Base-by-base conservation (phyloP, 139 green algal genomes). In the Nannochloris sp. region DNA sequence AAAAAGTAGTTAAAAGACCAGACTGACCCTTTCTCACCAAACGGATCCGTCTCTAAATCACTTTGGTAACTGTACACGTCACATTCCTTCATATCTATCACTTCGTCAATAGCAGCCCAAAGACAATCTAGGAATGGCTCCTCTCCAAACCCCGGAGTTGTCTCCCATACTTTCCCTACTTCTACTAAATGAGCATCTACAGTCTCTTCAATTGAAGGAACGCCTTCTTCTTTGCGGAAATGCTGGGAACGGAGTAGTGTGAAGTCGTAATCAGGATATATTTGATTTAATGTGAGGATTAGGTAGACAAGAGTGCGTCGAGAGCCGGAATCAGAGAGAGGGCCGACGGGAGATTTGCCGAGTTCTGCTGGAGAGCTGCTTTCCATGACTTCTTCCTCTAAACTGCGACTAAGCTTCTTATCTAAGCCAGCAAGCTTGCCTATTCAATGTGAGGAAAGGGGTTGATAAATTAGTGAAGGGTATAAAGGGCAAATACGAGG, bases 1-100 rank as follows among this genome's bases (percentile, higher is more conserved):
- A 99, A 98, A 61, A 99, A 97, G 71, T 93, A 98, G 82, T 95
- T 96, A 81, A 97, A 97, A 12, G 76, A 83, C 93, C 94, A 99
- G 1, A 96, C 67, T 47, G 71, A 83, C 51, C 83, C 85, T 59
- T 87, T 77, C 58, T 97, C 90, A 78, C 88, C 83, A 74, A 96
- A 94, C 0, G 89, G 84, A 68, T 95, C 89, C 4, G 72, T 85
- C 64, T 94, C 89, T 35, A 83, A 38, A 67, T 95, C 89, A 13
- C 78, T 85, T 65, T 89, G 84, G 79, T 95, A 95, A 46, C 64
- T 69, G 77, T 98, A 99, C 57, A 98, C 90, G 44, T 97, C 90
- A 59, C 89, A 97, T 19, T 97, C 89, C 24, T 82, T 85, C 14
- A 99, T 73, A 32, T 70, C 60, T 30, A 97, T 91, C 6, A 93